Conservation (phyloP, 441 rosid species). For the Biscutella laevigata region DNA sequence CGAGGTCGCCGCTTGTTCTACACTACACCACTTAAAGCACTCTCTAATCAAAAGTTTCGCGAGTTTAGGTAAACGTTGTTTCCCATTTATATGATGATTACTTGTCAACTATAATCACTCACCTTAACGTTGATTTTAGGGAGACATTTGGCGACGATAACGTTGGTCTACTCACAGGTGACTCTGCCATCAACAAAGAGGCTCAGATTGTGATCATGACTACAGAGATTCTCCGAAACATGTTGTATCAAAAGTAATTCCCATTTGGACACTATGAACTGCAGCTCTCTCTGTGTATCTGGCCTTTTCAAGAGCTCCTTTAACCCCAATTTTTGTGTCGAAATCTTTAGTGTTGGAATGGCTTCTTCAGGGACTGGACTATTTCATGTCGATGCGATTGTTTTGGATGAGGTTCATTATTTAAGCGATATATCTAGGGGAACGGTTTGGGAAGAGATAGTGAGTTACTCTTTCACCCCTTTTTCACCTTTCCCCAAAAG, state of each 20-base stretch:
- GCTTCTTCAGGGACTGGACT: slow-evolving; percentile 81
- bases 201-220: slow-evolving; percentile 88
- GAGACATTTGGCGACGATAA: slow-evolving; percentile 86
- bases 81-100: background rate
- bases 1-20: slow-evolving; percentile 73
- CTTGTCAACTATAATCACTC: background rate
- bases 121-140: slow-evolving; percentile 23
- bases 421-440: slow-evolving; percentile 93
- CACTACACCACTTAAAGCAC: slow-evolving; percentile 94
- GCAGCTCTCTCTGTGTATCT: background rate
- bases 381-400: slow-evolving; percentile 78
- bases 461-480: slow-evolving; percentile 32
- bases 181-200: slow-evolving; percentile 74
- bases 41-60: slow-evolving; percentile 93
- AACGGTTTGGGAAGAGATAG: slow-evolving; percentile 98
- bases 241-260: slow-evolving; percentile 81
- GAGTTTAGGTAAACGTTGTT: slow-evolving; percentile 58
- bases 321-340: background rate
- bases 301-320: background rate
- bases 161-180: slow-evolving; percentile 92
- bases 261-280: background rate
- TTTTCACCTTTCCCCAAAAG: background rate
- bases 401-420: slow-evolving; percentile 97
- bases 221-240: slow-evolving; percentile 90
- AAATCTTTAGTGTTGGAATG: slow-evolving; percentile 63